Percentiles rank a stretch among this genome's conserved stretches.
phyloP scores from a whole-genome alignment of 2,329 filamentous ascomycete species.

The Colletotrichum sp. region DNA sequence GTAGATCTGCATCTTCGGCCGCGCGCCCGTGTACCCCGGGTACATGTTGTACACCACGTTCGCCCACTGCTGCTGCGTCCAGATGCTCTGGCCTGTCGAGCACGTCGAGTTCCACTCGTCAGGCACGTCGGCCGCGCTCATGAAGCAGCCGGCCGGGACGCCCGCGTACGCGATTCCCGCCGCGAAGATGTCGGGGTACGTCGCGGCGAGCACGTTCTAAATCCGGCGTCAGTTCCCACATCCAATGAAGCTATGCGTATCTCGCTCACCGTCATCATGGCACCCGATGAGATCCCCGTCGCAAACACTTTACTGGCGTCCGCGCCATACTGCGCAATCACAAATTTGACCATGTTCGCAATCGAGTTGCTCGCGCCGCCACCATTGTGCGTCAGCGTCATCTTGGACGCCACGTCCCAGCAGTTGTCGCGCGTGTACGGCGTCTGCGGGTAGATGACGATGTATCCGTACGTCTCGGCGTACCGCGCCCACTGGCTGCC shows the following conservation, averaged over 20 bases:
- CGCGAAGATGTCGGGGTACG: constrained; percentile 60
- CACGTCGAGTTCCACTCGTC: constrained; percentile 62
- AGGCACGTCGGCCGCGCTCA: constrained; percentile 40
- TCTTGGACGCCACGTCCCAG: constrained; percentile 64
- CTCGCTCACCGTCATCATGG: constrained; percentile 53
- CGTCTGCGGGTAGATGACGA: constrained; percentile 54
- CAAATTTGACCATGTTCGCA: constrained; percentile 59
- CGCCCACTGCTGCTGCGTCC: constrained; percentile 46
- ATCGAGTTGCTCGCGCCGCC: constrained; percentile 57
- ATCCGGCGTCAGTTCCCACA: background rate
- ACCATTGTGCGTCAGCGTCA: constrained; percentile 53
- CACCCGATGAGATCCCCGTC: constrained; percentile 53
- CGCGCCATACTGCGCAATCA: constrained; percentile 50
- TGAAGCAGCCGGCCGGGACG: constrained; percentile 62
- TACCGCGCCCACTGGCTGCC: constrained; percentile 54
- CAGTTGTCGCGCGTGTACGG: constrained; percentile 45
- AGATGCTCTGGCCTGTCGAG: constrained; percentile 52
- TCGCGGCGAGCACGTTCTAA: constrained; percentile 52
- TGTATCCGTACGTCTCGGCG: constrained; percentile 62
- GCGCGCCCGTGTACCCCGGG: constrained; percentile 50
- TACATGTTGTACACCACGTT: constrained; percentile 51
- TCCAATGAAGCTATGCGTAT: too few relatives aligned
- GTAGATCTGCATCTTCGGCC: constrained; percentile 65
- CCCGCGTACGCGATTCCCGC: constrained; percentile 58
- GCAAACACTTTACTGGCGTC: constrained; percentile 53